Base-by-base conservation (phyloP, 176 grass and related monocot genomes). In the Rhynchospora pubera region DNA sequence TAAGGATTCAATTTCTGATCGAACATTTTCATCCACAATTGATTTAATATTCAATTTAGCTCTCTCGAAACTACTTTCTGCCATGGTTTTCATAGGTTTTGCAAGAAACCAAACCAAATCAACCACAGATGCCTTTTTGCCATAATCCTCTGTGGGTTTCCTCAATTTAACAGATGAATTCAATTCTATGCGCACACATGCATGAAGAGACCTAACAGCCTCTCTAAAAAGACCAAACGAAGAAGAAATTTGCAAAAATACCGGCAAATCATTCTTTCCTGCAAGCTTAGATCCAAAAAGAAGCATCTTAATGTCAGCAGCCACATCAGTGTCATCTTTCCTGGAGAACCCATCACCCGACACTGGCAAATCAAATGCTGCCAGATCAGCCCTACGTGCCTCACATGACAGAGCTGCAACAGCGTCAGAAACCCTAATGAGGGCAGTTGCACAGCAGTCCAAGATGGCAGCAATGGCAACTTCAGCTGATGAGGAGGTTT, bases 311-410 rank as follows among this genome's bases (percentile, higher is more conserved):
- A 99, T 78, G 78, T 99, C 96, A 6, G 85, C 75, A 3, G 90
- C 96, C 5, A 98, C 96, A 55, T 98, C 96, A 3, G 82, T 78
- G 84, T 98, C 96, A 63, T 93, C 96, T 84, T 95, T 95, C 6
- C 85, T 78, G 4, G 91, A 95, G 77, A 91, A 90, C 9, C 96
- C 96, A 5, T 99, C 96, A 0, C 96, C 92, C 0, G 92, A 91
- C 5, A 85, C 84, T 1, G 89, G 86, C 62, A 95, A 87, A 57
- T 99, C 96, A 44, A 95, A 99, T 4, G 89, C 87, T 9, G 55
- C 59, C 9, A 72, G 21, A 6, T 95, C 96, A 82, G 85, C 92
- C 15, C 91, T 89, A 52, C 82, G 84, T 9, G 96, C 92, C 83
- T 99, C 92, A 19, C 91, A 99, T 0, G 96, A 95, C 21, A 99